Percentiles rank a stretch among this genome's conserved stretches.
Evolutionary conservation across 2,329 filamentous ascomycete genomes (phyloP).

Genomic region (Paraphoma chrysanthemicola): DNA sequence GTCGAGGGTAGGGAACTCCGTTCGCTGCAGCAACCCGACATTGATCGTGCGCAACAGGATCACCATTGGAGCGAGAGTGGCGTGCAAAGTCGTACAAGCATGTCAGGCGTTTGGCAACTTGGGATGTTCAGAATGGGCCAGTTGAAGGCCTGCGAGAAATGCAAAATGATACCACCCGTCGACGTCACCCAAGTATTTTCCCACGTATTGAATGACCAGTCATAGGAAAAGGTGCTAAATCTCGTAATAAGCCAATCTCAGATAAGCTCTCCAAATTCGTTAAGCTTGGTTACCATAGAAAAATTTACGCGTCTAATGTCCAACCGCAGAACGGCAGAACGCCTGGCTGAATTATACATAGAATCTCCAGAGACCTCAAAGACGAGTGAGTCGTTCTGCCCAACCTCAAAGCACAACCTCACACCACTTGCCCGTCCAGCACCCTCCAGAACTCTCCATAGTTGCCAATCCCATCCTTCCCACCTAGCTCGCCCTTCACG

Average conservation of each 20-base stretch:
- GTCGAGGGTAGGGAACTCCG: conserved; percentile 22
- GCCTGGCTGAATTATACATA: too few relatives aligned
- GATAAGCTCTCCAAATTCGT: too few relatives aligned
- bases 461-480: conserved; percentile 54
- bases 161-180: conserved; percentile 34
- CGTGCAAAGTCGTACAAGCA: conserved; percentile 16
- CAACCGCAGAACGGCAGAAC: too few relatives aligned
- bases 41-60: conserved; percentile 30
- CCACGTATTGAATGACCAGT: too few relatives aligned
- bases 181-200: neutral
- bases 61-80: conserved; percentile 12
- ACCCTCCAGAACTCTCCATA: conserved; percentile 55
- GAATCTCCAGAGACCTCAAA: too few relatives aligned
- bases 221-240: too few relatives aligned
- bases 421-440: conserved; percentile 33
- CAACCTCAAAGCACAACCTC: neutral
- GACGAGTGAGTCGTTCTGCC: neutral
- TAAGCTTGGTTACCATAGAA: too few relatives aligned
- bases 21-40: conserved; percentile 19
- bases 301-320: too few relatives aligned
- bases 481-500: conserved; percentile 28
- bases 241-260: too few relatives aligned
- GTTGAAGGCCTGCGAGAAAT: conserved; percentile 23
- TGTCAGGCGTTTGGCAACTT: conserved; percentile 28
- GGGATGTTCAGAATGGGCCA: conserved; percentile 23